These are phyloP conservation scores for Cordyceps javanica DNA, from an alignment of 2,329 filamentous ascomycete species.

Conservation along the genomic window DNA sequence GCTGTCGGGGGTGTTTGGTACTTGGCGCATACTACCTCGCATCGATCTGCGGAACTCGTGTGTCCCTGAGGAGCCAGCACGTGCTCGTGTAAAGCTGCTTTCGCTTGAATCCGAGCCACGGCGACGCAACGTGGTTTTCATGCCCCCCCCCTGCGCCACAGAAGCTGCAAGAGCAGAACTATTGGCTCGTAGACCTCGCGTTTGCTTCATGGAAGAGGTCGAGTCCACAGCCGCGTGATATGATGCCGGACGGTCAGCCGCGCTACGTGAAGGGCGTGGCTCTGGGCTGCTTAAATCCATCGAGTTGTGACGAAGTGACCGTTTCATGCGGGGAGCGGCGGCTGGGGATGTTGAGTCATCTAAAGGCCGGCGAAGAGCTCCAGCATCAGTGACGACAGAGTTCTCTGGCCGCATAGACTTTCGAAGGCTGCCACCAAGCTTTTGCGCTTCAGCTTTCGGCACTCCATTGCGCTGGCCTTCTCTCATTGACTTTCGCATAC, in stretches of 20 bases:
- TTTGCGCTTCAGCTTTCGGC: slow-evolving; percentile 4
- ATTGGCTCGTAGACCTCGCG: slow-evolving; percentile 22
- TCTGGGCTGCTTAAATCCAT: not conserved
- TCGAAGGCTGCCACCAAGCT: slow-evolving; percentile 23
- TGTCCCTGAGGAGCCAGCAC: slow-evolving; percentile 39
- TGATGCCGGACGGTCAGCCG: slow-evolving; percentile 23
- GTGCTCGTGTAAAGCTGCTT: slow-evolving; percentile 73
- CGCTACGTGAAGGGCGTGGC: slow-evolving; percentile 10
- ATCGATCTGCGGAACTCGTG: slow-evolving; percentile 68
- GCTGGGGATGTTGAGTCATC: not conserved
- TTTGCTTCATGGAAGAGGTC: slow-evolving; percentile 17
- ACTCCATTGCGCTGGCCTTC: not conserved
- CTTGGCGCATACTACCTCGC: slow-evolving; percentile 38
- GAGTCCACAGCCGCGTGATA: slow-evolving; percentile 21
- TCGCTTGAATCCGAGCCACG: slow-evolving; percentile 62
- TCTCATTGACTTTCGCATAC: slow-evolving; percentile 15
- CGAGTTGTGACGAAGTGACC: slow-evolving; percentile 9
- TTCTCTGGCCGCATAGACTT: slow-evolving; percentile 20
- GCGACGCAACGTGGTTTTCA: slow-evolving; percentile 38
- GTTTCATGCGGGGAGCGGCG: not conserved
- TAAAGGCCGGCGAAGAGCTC: not conserved
- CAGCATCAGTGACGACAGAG: not conserved
- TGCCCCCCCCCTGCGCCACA: slow-evolving; percentile 15
- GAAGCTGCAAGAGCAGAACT: slow-evolving; percentile 1
- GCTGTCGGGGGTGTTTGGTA: slow-evolving; percentile 29